These are phyloP conservation scores for Camellia sinensis DNA, from an alignment of 148 eudicot species.

Conservation along the genomic window DNA sequence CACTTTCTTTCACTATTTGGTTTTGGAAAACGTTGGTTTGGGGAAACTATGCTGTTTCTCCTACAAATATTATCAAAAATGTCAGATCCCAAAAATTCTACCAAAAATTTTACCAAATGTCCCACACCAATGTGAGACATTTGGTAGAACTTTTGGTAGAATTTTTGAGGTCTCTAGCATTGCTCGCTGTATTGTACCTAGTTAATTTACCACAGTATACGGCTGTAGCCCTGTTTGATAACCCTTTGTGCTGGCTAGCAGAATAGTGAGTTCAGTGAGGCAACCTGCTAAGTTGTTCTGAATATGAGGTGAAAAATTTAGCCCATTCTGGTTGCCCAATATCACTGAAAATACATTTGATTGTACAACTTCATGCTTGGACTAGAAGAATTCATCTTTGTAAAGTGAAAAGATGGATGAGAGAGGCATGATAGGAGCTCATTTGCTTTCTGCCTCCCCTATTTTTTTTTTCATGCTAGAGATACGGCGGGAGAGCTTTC, in stretches of 20 bases:
- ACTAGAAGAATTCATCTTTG: neutral
- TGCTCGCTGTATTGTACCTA: too few relatives aligned
- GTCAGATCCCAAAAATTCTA: too few relatives aligned
- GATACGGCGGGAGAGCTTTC: neutral
- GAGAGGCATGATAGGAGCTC: constrained; percentile 1
- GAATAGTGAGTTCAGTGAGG: neutral
- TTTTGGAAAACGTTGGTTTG: neutral
- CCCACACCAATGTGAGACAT: too few relatives aligned
- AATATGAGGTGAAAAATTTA: neutral
- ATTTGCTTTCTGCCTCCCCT: neutral
- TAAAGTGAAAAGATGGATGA: neutral
- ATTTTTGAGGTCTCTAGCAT: too few relatives aligned
- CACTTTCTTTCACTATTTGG: neutral
- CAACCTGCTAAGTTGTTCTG: neutral
- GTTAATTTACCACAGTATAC: too few relatives aligned
- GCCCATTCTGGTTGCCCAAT: neutral
- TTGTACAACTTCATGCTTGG: neutral
- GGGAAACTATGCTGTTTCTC: neutral
- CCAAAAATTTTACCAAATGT: too few relatives aligned
- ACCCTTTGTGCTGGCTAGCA: constrained; percentile 3
- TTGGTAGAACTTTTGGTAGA: too few relatives aligned
- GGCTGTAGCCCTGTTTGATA: neutral
- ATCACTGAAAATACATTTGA: neutral
- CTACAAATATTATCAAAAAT: neutral
- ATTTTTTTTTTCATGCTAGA: neutral